Base-by-base conservation (phyloP, 345 rosid species). In the Streptanthus diversifolius region DNA sequence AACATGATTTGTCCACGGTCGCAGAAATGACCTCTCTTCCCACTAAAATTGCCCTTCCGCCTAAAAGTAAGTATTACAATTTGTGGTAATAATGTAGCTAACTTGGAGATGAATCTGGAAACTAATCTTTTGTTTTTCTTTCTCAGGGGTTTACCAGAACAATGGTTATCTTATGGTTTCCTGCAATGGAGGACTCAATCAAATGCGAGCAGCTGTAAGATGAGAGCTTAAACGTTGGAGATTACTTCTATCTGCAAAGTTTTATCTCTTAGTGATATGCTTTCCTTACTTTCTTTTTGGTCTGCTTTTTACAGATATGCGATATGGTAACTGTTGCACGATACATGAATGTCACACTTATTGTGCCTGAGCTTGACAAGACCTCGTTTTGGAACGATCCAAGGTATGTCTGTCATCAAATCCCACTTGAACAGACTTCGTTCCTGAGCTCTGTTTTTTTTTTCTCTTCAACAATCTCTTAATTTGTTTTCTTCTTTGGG, bases 131-230 rank as follows among this genome's bases (percentile, higher is more conserved):
- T 59, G 11, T 10, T 39, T 49, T 30, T 58, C 12, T 44, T 61
- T 77, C 66, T 53, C 85, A 93, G 98, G 98, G 66, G 24, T 86
- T 19, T 93, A 93, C 48, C 86, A 79, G 79, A 93, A 89, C 60
- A 91, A 93, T 75, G 98, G 98, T 35, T 93, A 93, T 79, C 87
- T 93, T 52, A 82, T 89, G 89, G 90, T 93, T 71, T 93, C 98
- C 10, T 91, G 96, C 80, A 93, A 93, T 81, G 98, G 98, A 82
- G 98, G 98, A 61, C 98, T 93, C 69, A 93, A 93, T 76, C 98
- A 93, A 82, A 93, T 93, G 98, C 83, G 98, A 83, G 92, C 98
- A 54, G 98, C 98, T 4, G 98, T 93, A 73, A 85, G 90, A 85
- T 59, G 64, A 54, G 52, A 33, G 2, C 25, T 33, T 8, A 35